Base-by-base conservation (phyloP, 352 stramenopile genomes). In the Pythium guiyangense region DNA sequence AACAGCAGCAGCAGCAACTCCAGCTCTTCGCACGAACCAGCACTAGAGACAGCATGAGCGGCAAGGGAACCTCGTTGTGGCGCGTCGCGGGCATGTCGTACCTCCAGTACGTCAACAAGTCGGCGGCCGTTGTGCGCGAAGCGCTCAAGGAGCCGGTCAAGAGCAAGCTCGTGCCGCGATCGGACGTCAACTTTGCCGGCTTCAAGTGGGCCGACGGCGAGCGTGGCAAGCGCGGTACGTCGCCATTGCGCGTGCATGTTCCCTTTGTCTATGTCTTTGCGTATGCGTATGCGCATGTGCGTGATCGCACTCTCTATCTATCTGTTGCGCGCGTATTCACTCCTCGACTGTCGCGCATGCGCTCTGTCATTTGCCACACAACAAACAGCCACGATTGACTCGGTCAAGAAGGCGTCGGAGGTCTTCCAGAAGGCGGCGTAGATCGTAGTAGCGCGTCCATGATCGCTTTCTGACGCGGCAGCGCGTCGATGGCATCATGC, bases 51-150 rank as follows among this genome's bases (percentile, higher is more conserved):
- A 82, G 44, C 49, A 91, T 91, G 81, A 79, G 74, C 64, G 72
- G 48, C 66, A 89, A 86, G 70, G 84, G 84, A 73, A 92, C 84
- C 47, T 92, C 82, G 71, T 74, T 94, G 55, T 94, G 84, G 81
- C 84, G 84, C 80, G 83, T 87, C 64, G 82, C 82, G 42, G 84
- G 84, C 54, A 68, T 92, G 60, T 94, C 84, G 55, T 94, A 94
- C 76, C 74, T 94, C 62, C 82, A 92, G 76, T 94, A 94, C 74
- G 74, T 87, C 52, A 94, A 94, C 79, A 79, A 91, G 74, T 90
- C 78, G 63, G 84, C 84, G 35, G 57, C 51, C 57, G 73, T 92
- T 52, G 68, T 94, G 46, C 84, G 84, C 26, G 74, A 83, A 59
- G 64, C 79, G 49, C 69, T 92, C 47, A 94, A 94, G 79, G 84